Evolutionary conservation across 2,329 filamentous ascomycete species (phyloP), one percentile per base, ranked within the genome.

Genomic region (Lachnellula arida): DNA sequence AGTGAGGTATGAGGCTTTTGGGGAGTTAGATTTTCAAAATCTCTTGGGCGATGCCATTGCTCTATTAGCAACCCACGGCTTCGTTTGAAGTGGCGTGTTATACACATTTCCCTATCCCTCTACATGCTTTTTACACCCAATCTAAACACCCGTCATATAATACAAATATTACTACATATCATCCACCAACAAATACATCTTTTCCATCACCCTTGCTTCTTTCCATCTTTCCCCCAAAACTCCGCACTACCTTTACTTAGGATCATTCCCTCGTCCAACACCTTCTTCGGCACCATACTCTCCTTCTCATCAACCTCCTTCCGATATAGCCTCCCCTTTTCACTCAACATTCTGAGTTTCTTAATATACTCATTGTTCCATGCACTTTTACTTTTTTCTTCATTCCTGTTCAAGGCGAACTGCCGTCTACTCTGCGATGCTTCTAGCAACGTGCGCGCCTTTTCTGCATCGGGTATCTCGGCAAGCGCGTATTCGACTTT

Each of bases 401-500:
- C 65, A 57, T 40, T 63, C 51, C 8, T 84, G 68, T 51, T 25
- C 59, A 54, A 2, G 74, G 71, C 32, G 74, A 74, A 46, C 71
- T 73, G 12, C 89, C 81, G 15, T 87, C 78, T 3, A 65, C 70
- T 68, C 84, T 81, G 56, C 83, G 75, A 50, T 14, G 77, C 73
- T 1, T 67, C 43, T 68, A 91, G 91, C 23, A 88, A 70, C 0
- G 54, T 71, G 57, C 70, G 71, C 1, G 80, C 81, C 22, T 56
- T 53, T 22, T 56, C 73, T 0, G 69, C 60, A 2, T 71, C 60
- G 0, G 71, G 51, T 2, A 91, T 75, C 61, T 92, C 87, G 46
- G 80, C 78, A 48, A 97, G 73, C 37, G 85, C 79, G 71, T 96
- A 97, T 64, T 94, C 84, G n/a, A 97, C 75, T 0, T 74, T 70